Evolutionary conservation across 2,329 filamentous ascomycete species (phyloP), one percentile per base, ranked within the genome.

Genomic region (Fusarium mangiferae): DNA sequence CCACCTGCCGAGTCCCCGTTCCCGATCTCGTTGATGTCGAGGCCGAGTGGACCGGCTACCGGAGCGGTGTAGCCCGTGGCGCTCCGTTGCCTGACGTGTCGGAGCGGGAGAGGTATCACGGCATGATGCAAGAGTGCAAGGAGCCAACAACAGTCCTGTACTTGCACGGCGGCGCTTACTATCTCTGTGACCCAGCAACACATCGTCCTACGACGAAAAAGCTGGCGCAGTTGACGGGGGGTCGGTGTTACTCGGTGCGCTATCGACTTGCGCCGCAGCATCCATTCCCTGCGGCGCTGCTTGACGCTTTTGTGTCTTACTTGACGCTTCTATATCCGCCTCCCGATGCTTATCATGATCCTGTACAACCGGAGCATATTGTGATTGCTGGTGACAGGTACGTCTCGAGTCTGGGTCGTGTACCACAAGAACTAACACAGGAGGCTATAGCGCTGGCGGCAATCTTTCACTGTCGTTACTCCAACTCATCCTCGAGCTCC

Each of bases 91-190:
- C 90, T 3, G 77, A 82, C 4, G 84, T 93, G 36, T 86, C 88
- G 6, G 92, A 95, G 78, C 82, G 84, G 62, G 87, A 91, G 62
- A 91, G 91, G 78, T 96, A 92, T 78, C 83, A 82, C 54, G 86
- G 87, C 62, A 83, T 96, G 83, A 91, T 93, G 88, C 87, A 87
- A 65, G 93, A 95, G 78, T 88, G 88, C 66, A 88, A 81, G n/a
- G 87, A 84, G 56, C 87, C 89, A 7, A 87, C 88, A 2, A 94
- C 92, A 0, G 81, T 94, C 0, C 83, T 95, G 26, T 95, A 94
- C 81, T 88, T 95, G 76, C 93, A 95, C 80, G 93, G 93, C 70
- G 94, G 93, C 60, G 93, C 91, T 8, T 93, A 92, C 82, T 94
- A 87, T 73, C 86, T 94, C 35, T 87, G 92, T 77, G 93, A 95